Conservation (phyloP, 148 eudicot species). For the Rhododendron mucronatum region DNA sequence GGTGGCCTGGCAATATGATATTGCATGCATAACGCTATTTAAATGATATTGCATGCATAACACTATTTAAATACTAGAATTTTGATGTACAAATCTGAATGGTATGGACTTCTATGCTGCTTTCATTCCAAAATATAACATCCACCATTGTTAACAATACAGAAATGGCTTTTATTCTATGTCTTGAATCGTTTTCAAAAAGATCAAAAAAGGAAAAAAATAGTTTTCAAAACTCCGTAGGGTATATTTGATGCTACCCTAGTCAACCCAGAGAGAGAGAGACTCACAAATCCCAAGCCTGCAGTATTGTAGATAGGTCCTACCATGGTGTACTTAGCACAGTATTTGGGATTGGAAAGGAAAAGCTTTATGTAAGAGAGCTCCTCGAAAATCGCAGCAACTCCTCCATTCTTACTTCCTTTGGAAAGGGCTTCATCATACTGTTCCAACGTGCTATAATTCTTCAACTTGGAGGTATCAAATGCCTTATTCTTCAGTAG, state of each 20-base stretch:
- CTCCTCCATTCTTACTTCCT: slow-evolving; percentile 37
- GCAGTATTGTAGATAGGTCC: slow-evolving; percentile 21
- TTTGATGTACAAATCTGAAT: background rate
- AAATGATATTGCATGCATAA: background rate
- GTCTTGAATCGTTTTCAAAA: background rate
- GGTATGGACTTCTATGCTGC: background rate
- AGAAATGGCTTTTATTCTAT: background rate
- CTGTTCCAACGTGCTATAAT: slow-evolving; percentile 24
- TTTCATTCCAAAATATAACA: background rate
- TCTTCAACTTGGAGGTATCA: slow-evolving; percentile 11
- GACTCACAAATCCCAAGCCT: slow-evolving; percentile 45
- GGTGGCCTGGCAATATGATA: background rate
- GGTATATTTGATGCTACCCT: background rate
- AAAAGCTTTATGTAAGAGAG: slow-evolving; percentile 29
- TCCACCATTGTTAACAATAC: background rate
- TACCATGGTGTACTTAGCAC: slow-evolving; percentile 27
- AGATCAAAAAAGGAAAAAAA: background rate
- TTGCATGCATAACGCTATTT: background rate
- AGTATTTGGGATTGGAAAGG: slow-evolving; percentile 15
- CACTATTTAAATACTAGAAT: background rate
- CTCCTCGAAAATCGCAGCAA: slow-evolving; percentile 34
- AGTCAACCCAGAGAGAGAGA: background rate
- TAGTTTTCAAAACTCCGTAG: background rate
- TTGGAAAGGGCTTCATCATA: slow-evolving; percentile 30
- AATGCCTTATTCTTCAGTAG: slow-evolving; percentile 20